Evolutionary conservation across 2,329 filamentous ascomycete species (phyloP), one percentile per base, ranked within the genome.

Genomic region (Fusarium dlaminii): DNA sequence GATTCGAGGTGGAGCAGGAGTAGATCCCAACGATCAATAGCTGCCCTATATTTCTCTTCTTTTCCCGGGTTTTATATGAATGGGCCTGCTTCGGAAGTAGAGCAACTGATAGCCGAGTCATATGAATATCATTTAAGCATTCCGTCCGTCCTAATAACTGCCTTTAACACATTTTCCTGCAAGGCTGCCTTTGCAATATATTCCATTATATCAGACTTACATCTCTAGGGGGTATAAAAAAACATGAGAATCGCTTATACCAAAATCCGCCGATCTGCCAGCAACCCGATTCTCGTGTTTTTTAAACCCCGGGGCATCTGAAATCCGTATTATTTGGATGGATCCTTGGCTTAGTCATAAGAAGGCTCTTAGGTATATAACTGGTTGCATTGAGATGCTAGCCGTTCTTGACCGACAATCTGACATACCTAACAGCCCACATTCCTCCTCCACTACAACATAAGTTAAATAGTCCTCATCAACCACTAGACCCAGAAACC

Each of bases 141-240:
- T 17, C 7, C 11, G n/a, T 17, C 6, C 10, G 2, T 24, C 12
- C 0, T 18, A 43, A 24, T 5, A 24, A 43, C 17, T n/a, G 3
- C 14, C 14, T 32, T n/a, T 5, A 3, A 3, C 2, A 8, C 13
- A 13, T 13, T 18, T n/a, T n/a, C 15, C 18, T n/a, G 8, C 22
- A 2, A n/a, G 3, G 7, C 3, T 13, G 29, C 15, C 22, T 9
- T 24, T 9, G 2, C 4, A 6, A 22, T 3, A 8, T 6, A 5
- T 15, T 22, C 4, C 27, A 15, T 46, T 15, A n/a, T 18, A 2
- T 18, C 3, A 7, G 5, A 32, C 3, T 24, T 29, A 3, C 0
- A 34, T n/a, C n/a, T n/a, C n/a, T n/a, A n/a, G n/a, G n/a, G n/a
- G n/a, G n/a, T n/a, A n/a, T n/a, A n/a, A n/a, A n/a, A n/a, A n/a